Base-by-base conservation (phyloP, 2,329 filamentous ascomycete species). In the Colletotrichum euphorbiae region DNA sequence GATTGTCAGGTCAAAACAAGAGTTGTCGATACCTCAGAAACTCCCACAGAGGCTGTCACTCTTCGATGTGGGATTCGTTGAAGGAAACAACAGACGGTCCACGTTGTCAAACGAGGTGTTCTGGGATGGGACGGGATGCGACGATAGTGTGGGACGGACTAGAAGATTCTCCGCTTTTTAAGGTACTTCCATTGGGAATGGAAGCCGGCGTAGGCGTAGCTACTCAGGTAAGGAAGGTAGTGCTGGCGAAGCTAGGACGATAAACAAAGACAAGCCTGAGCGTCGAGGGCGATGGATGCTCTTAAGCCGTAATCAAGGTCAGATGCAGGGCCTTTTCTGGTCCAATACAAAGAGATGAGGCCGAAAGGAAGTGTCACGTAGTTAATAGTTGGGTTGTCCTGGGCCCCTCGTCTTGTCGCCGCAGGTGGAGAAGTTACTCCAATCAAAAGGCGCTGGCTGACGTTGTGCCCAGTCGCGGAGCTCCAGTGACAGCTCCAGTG, bases 81-180 rank as follows among this genome's bases (percentile, higher is more conserved):
- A n/a, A 48, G 13, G 7, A 9, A 33, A 12, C 7, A 15, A 6
- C 8, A 31, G 48, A 28, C 7, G 6, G 28, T 28, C 28, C 7
- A 8, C 28, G 28, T 6, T 28, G 6, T 28, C 36, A 38, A 38
- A 11, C 36, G 13, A 13, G 36, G 36, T 38, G 36, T 38, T 38
- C 36, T 38, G 36, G 36, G 6, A 28, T 28, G 62, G 7, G 40
- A 11, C 15, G 19, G 38, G 36, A 38, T 24, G 46, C 45, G 28
- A 28, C 7, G 28, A 28, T 28, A 7, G 28, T 28, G 6, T 17
- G 42, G 38, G 63, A 51, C 28, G 51, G 38, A 50, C 59, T 59
- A 54, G 60, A 65, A 68, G 65, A 36, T 68, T 60, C 66, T 50
- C 54, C 48, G 61, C 66, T 65, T 68, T 54, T 54, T 28, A 65